These are phyloP conservation scores for Trebouxia gelatinosa DNA, from an alignment of 163 green algal species.

Conservation along the genomic window DNA sequence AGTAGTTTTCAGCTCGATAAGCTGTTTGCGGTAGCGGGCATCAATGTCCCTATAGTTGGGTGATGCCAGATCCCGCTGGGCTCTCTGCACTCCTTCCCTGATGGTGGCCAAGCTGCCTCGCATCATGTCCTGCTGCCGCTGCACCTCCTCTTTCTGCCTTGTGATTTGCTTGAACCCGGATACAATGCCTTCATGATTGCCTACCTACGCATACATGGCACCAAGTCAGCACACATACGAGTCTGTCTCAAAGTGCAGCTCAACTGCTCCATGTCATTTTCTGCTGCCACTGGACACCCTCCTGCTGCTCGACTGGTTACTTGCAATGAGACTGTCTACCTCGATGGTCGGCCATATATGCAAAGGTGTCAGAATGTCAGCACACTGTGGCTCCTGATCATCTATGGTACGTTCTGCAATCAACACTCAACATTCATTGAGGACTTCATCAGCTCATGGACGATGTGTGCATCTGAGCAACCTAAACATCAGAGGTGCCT, in stretches of 20 bases:
- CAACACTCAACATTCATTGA: too few relatives aligned
- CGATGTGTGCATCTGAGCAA: too few relatives aligned
- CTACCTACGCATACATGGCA: background rate
- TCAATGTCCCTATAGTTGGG: slow-evolving; percentile 57
- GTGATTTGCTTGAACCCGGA: background rate
- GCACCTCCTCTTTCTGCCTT: background rate
- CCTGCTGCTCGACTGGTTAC: too few relatives aligned
- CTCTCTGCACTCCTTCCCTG: slow-evolving; percentile 31
- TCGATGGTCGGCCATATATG: too few relatives aligned
- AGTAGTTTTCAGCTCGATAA: slow-evolving; percentile 58
- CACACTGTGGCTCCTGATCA: too few relatives aligned
- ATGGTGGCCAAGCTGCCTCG: slow-evolving; percentile 47
- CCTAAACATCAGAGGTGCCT: too few relatives aligned
- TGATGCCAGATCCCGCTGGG: slow-evolving; percentile 38
- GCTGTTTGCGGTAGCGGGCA: slow-evolving; percentile 36
- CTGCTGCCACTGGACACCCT: too few relatives aligned
- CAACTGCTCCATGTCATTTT: too few relatives aligned
- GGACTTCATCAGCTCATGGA: too few relatives aligned
- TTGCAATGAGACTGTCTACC: too few relatives aligned
- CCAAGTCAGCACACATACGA: background rate
- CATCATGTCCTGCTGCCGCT: slow-evolving; percentile 45
- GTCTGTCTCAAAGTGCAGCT: background rate
- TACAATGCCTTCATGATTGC: background rate
- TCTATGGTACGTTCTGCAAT: too few relatives aligned
- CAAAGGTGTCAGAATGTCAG: too few relatives aligned